phyloP scores from a whole-genome alignment of 139 green algal species.

The Raphidocelis subcapitata region DNA sequence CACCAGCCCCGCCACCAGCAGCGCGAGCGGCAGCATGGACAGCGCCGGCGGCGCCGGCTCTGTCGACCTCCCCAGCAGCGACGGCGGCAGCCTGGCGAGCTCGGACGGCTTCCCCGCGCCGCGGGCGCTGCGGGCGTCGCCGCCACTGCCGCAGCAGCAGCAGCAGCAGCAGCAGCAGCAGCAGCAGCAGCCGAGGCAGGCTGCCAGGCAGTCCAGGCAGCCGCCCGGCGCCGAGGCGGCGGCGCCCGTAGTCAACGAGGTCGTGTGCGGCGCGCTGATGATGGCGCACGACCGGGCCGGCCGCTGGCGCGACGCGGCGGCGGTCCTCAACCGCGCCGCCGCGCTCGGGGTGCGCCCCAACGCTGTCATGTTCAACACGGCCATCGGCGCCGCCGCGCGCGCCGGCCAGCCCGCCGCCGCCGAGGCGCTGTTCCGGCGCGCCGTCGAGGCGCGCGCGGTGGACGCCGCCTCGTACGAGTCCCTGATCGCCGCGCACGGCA shows the following conservation, averaged over 20 bases:
- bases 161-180: slow-evolving; percentile 4
- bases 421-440: slow-evolving; percentile 60
- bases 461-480: slow-evolving; percentile 78
- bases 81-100: neutral
- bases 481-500: slow-evolving; percentile 75
- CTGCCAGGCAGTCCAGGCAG: neutral
- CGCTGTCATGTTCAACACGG: slow-evolving; percentile 82
- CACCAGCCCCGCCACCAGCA: neutral
- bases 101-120: too few species aligned
- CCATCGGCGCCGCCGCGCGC: slow-evolving; percentile 78
- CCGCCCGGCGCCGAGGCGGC: neutral
- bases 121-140: too few species aligned
- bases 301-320: slow-evolving; percentile 67
- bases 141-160: neutral
- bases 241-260: slow-evolving; percentile 70
- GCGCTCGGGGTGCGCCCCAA: slow-evolving; percentile 57
- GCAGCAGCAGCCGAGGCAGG: slow-evolving; percentile 6
- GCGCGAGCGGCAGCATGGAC: slow-evolving; percentile 1
- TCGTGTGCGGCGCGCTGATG: slow-evolving; percentile 85
- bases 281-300: slow-evolving; percentile 78
- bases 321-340: slow-evolving; percentile 57
- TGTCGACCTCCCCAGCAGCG: neutral
- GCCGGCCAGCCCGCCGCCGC: slow-evolving; percentile 57
- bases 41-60: neutral
- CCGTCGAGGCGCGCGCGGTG: slow-evolving; percentile 22